A percentile compares a stretch with the other conserved stretches of the same genome.
Conservation (phyloP, 176 grass and related monocot species). For the Alloteropsis semialata region DNA sequence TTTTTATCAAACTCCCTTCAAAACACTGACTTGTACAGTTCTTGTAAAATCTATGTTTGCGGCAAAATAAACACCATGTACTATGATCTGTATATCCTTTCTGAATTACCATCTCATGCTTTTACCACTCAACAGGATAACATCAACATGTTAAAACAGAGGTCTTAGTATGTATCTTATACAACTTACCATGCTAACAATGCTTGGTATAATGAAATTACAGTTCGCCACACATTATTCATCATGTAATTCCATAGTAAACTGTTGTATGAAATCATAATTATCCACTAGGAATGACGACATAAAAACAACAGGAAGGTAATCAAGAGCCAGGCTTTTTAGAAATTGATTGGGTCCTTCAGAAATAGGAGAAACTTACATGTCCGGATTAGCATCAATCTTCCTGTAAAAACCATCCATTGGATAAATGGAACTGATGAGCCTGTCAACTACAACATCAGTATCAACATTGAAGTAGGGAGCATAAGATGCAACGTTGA, state of each 20-base stretch:
- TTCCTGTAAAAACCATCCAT: conserved; percentile 87
- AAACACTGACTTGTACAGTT: neutral
- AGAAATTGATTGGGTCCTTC: neutral
- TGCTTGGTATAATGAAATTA: neutral
- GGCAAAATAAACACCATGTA: neutral
- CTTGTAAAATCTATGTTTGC: neutral
- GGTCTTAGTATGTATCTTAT: conserved; percentile 1
- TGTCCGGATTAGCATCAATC: conserved; percentile 92
- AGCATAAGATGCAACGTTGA: conserved; percentile 82
- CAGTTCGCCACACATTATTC: neutral
- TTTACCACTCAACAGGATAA: neutral
- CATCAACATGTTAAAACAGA: neutral
- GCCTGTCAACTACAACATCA: conserved; percentile 84
- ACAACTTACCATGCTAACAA: neutral
- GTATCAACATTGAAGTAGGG: conserved; percentile 97
- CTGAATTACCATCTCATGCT: neutral
- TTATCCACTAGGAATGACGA: neutral
- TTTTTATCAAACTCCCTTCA: neutral
- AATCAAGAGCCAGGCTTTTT: neutral
- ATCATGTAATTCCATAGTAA: neutral
- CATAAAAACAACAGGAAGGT: neutral
- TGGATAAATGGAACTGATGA: conserved; percentile 71
- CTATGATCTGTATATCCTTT: neutral
- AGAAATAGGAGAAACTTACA: conserved; percentile 52
- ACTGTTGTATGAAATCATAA: conserved; percentile 11